Conservation (phyloP, 2,329 filamentous ascomycete genomes). For the Verticillium dahliae region DNA sequence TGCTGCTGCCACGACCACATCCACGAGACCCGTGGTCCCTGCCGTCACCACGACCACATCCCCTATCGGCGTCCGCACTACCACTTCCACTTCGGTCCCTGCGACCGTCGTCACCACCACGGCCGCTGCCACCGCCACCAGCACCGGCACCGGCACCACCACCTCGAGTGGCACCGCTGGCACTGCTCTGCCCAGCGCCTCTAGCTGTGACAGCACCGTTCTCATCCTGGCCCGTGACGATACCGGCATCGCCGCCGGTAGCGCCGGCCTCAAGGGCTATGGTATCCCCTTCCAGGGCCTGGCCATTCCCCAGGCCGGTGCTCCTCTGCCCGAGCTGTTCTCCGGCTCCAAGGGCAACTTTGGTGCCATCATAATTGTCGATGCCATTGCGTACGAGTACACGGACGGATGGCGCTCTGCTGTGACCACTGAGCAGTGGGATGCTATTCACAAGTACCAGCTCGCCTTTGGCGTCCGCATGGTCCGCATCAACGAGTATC, state of each 20-base stretch:
- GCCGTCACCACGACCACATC: not conserved
- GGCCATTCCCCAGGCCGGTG: conserved; percentile 45
- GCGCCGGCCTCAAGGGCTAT: conserved; percentile 51
- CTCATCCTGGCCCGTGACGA: conserved; percentile 45
- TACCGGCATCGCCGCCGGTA: conserved; percentile 39
- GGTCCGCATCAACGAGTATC: conserved; percentile 53
- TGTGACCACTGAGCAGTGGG: conserved; percentile 50
- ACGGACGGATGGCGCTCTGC: conserved; percentile 41
- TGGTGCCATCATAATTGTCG: conserved; percentile 49
- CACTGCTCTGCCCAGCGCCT: not conserved
- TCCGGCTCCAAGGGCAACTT: conserved; percentile 39
- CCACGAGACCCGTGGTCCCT: not conserved
- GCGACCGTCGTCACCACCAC: not conserved
- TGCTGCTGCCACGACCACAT: not conserved
- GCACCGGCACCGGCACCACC: not conserved
- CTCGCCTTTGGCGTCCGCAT: conserved; percentile 50
- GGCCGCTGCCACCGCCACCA: not conserved
- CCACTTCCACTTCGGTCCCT: not conserved
- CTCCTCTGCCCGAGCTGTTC: conserved; percentile 44
- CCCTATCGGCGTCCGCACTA: not conserved
- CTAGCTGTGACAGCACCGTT: conserved; percentile 1
- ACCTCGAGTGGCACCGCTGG: not conserved
- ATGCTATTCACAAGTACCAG: conserved; percentile 50
- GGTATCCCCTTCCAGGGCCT: conserved; percentile 53
- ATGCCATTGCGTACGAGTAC: conserved; percentile 49